phyloP scores from a whole-genome alignment of 108 stramenopile genomes.

The Cyclotella sp. region DNA sequence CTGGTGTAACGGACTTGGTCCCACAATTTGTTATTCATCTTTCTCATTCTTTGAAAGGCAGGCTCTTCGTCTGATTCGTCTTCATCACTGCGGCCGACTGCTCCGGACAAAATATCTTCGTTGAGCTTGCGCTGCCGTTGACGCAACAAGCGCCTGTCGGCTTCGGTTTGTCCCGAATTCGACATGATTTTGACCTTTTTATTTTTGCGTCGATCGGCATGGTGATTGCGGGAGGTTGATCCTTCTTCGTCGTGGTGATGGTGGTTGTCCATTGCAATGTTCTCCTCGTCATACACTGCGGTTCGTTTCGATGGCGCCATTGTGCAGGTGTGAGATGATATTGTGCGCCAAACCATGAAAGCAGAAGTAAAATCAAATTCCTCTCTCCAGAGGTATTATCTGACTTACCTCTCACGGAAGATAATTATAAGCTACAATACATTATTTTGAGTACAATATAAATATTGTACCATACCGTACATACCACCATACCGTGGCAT shows the following conservation, averaged over 20 bases:
- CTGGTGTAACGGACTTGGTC: conserved; percentile 74
- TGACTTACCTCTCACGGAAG: too few relatives aligned
- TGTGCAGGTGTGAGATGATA: conserved; percentile 2
- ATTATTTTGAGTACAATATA: too few relatives aligned
- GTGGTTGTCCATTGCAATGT: not conserved
- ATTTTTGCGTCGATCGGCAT: conserved; percentile 21
- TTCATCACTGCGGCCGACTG: conserved; percentile 14
- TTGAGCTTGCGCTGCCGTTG: conserved; percentile 51
- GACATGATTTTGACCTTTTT: conserved; percentile 58
- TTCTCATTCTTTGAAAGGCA: conserved; percentile 44
- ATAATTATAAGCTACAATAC: too few relatives aligned
- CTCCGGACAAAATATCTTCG: conserved; percentile 30
- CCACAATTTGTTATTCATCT: conserved; percentile 79
- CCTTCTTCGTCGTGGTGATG: conserved; percentile 7
- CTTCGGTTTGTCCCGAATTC: conserved; percentile 68
- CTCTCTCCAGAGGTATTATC: too few relatives aligned
- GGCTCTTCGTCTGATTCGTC: conserved; percentile 27
- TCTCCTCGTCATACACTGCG: conserved; percentile 1
- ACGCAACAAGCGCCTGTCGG: conserved; percentile 75
- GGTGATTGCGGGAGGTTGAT: not conserved
- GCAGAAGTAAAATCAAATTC: too few relatives aligned
- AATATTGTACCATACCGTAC: not conserved
- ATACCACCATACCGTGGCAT: too few relatives aligned
- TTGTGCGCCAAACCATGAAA: not conserved
- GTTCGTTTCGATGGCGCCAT: not conserved